Conservation (phyloP, 257 asterid species). For the Apocynum venetum region DNA sequence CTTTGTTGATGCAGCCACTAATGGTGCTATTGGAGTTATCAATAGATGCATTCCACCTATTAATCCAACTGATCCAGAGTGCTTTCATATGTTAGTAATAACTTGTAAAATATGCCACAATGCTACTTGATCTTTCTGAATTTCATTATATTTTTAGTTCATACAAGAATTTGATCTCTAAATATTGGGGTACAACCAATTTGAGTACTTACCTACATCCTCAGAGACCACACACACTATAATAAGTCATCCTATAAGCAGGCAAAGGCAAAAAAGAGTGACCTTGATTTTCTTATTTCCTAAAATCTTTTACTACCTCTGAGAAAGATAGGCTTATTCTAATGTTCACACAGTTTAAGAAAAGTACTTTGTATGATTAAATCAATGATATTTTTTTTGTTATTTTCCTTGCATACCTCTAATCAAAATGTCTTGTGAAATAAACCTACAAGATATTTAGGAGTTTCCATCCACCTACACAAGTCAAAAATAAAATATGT, state of each 20-base stretch:
- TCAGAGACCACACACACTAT: neutral
- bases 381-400: neutral
- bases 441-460: neutral
- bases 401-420: neutral
- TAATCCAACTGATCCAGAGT: conserved; percentile 97
- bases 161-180: neutral
- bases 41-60: conserved; percentile 89
- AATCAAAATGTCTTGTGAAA: neutral
- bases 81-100: conserved; percentile 82
- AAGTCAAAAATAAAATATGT: neutral
- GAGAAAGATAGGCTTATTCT: neutral
- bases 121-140: neutral
- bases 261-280: neutral
- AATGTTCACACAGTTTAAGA: neutral
- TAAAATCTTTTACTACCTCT: neutral
- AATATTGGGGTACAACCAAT: neutral
- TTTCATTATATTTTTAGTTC: neutral
- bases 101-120: neutral
- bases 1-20: conserved; percentile 89
- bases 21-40: conserved; percentile 91
- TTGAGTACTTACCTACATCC: neutral
- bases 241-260: neutral
- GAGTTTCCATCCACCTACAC: neutral
- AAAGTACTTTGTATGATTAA: neutral
- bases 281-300: neutral